phyloP scores from a whole-genome alignment of 805 yeast genomes.

The Saturnispora mendoncae region DNA sequence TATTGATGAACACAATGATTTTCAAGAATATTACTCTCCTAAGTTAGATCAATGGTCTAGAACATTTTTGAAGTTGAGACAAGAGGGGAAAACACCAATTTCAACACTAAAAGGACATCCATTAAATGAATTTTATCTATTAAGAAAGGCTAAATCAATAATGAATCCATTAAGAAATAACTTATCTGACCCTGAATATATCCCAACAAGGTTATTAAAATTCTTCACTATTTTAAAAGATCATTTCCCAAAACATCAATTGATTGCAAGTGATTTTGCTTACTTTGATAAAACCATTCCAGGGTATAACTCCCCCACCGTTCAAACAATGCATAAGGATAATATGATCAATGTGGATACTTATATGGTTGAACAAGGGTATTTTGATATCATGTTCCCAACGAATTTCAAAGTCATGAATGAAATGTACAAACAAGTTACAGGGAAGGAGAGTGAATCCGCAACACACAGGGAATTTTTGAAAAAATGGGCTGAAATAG shows the following conservation, averaged over 20 bases:
- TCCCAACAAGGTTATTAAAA: slow-evolving; percentile 68
- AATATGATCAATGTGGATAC: slow-evolving; percentile 62
- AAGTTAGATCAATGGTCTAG: slow-evolving; percentile 49
- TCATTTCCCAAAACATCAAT: slow-evolving; percentile 66
- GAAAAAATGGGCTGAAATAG: slow-evolving; percentile 61
- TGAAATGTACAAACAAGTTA: slow-evolving; percentile 53
- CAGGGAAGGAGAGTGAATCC: slow-evolving; percentile 49
- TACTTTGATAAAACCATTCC: slow-evolving; percentile 37
- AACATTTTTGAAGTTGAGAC: slow-evolving; percentile 48
- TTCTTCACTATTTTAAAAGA: slow-evolving; percentile 54
- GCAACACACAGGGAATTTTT: slow-evolving; percentile 58
- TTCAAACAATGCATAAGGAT: slow-evolving; percentile 63
- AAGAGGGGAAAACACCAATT: slow-evolving; percentile 34
- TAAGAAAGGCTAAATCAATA: slow-evolving; percentile 38
- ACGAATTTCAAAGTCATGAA: slow-evolving; percentile 61
- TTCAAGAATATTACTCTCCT: slow-evolving; percentile 61
- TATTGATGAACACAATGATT: slow-evolving; percentile 64
- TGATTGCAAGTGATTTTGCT: slow-evolving; percentile 66
- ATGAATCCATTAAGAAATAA: slow-evolving; percentile 59
- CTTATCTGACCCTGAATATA: slow-evolving; percentile 63
- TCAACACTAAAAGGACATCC: slow-evolving; percentile 41
- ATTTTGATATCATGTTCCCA: slow-evolving; percentile 79
- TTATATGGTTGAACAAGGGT: slow-evolving; percentile 79
- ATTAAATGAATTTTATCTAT: slow-evolving; percentile 38
- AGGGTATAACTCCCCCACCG: slow-evolving; percentile 70